phyloP scores from a whole-genome alignment of 495 filamentous ascomycete species.

The Articulospora tetracladia region DNA sequence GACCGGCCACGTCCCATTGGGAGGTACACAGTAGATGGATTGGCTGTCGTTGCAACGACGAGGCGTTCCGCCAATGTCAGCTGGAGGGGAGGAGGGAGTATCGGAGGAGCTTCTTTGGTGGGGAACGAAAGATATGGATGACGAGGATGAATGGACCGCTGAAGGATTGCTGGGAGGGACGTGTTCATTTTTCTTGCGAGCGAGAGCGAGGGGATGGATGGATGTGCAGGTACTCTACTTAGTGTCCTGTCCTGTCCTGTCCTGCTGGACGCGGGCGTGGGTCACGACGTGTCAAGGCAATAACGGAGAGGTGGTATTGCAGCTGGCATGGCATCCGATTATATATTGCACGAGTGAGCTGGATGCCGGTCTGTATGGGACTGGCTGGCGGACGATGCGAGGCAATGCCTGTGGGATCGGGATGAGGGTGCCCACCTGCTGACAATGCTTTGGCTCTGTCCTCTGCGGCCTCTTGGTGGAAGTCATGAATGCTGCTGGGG shows the following conservation, averaged over 20 bases:
- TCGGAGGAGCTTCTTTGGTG: not conserved
- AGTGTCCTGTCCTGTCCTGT: not conserved
- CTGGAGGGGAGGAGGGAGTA: not conserved
- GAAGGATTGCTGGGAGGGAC: not conserved
- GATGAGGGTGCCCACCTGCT: not conserved
- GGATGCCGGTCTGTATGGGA: not conserved
- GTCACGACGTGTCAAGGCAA: not conserved
- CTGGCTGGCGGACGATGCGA: not conserved
- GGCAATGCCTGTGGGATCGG: not conserved
- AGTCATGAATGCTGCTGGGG: not conserved
- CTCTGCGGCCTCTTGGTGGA: not conserved
- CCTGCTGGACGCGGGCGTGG: not conserved
- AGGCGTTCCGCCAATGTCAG: conserved; percentile 3
- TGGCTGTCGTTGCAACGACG: not conserved
- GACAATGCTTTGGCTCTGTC: not conserved
- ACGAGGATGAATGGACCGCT: not conserved
- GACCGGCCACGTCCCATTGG: conserved; percentile 2
- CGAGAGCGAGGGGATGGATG: not conserved
- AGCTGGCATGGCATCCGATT: not conserved
- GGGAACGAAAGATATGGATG: not conserved
- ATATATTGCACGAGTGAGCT: not conserved
- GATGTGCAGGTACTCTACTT: not conserved
- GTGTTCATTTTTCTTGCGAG: not conserved
- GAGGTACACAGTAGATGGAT: not conserved
- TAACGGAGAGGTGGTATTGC: not conserved